Base-by-base conservation (phyloP, 2,329 filamentous ascomycete genomes). In the Fusarium continuum region DNA sequence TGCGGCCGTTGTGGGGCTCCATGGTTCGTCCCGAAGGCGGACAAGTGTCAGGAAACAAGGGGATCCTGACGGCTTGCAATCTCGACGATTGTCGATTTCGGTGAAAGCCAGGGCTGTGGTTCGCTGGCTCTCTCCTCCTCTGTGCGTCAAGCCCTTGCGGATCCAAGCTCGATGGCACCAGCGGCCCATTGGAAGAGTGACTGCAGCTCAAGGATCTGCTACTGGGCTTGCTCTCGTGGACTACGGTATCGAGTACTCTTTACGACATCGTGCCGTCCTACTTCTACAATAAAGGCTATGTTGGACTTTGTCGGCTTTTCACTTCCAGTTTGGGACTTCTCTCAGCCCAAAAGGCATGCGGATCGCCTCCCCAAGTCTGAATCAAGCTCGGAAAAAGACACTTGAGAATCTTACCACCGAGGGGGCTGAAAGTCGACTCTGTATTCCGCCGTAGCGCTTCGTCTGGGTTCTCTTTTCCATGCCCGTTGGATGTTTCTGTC, bases 1-100 rank as follows among this genome's bases (percentile, higher is more conserved):
- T 77, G 77, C 77, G 76, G 75, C 75, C 76, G 69, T 59, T 73
- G 77, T 77, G 75, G 77, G 74, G 70, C 74, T 46, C 71, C 61
- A 71, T 77, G 70, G 73, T 76, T 77, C 74, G 73, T 77, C 71
- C 73, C 72, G 69, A 72, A 58, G 70, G 64, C 66, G 67, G 72
- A 75, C 73, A 76, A 75, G 69, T 75, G 75, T 77, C 73, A 76
- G 63, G 60, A 68, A 66, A 67, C 70, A 68, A 72, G 70, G 68
- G 67, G 53, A 71, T 68, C 64, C 70, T 66, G 61, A 70, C 71
- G 65, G 70, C 72, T 70, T 64, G 63, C 61, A 65, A 59, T 65
- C 61, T 64, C 59, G 55, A 61, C 55, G 55, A 51, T 55, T 67
- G 72, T 66, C 70, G 70, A 69, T 72, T 70, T 76, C 76, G 76